These are phyloP conservation scores for Patellifolia procumbens DNA, from an alignment of 179 eudicot genomes.

Conservation along the genomic window DNA sequence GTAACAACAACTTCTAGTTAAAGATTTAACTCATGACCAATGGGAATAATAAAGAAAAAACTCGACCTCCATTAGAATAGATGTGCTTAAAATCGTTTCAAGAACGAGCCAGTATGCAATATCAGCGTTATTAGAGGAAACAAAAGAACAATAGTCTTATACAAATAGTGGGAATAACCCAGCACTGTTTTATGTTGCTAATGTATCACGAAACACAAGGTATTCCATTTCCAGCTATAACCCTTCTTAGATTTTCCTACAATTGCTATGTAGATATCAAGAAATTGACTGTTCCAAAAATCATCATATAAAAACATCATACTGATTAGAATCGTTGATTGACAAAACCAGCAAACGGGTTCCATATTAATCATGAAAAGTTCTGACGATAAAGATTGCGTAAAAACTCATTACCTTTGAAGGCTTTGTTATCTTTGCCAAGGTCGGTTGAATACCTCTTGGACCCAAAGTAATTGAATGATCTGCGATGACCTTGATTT, in stretches of 20 bases:
- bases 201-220: too few species aligned
- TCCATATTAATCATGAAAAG: background rate
- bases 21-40: background rate
- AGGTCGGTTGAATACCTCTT: constrained; percentile 36
- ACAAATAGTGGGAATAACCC: background rate
- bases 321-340: background rate
- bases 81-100: background rate
- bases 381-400: background rate
- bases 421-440: constrained; percentile 33
- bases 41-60: background rate
- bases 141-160: background rate
- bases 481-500: constrained; percentile 32
- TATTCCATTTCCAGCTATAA: too few species aligned
- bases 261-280: background rate
- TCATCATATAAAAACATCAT: background rate
- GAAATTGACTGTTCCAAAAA: too few species aligned
- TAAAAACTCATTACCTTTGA: constrained; percentile 47
- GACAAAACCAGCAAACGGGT: background rate
- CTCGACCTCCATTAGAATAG: background rate
- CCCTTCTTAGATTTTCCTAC: background rate
- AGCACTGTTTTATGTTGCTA: background rate
- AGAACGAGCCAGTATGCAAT: too few species aligned
- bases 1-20: background rate
- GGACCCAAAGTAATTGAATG: constrained; percentile 43
- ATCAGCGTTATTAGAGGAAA: background rate